Conservation (phyloP, 495 filamentous ascomycete genomes). For the Penicilliopsis zonata region DNA sequence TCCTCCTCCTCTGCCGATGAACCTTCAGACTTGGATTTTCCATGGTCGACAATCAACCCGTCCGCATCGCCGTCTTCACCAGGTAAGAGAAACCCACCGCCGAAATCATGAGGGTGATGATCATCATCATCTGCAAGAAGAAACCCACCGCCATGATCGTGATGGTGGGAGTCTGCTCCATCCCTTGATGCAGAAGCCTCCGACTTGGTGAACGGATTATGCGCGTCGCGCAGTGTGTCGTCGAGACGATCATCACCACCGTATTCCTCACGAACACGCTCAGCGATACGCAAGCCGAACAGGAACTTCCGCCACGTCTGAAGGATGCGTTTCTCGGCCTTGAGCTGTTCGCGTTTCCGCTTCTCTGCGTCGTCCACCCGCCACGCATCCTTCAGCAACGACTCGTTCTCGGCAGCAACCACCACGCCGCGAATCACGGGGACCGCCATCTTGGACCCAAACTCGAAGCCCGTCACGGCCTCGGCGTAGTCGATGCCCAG, state of each 20-base stretch:
- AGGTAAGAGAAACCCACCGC: conserved; percentile 7
- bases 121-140: conserved; percentile 16
- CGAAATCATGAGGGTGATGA: conserved; percentile 2
- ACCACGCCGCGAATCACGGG: conserved; percentile 88
- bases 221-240: conserved; percentile 17
- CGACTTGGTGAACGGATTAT: conserved; percentile 26
- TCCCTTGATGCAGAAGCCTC: conserved; percentile 2
- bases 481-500: conserved; percentile 85
- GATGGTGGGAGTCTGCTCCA: conserved; percentile 5
- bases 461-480: conserved; percentile 94
- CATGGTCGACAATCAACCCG: conserved; percentile 18
- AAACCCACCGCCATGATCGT: conserved; percentile 25
- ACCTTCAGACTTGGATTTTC: neutral
- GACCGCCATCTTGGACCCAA: conserved; percentile 83
- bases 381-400: conserved; percentile 68
- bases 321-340: conserved; percentile 62
- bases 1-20: neutral
- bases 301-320: conserved; percentile 78
- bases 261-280: conserved; percentile 71
- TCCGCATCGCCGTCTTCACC: conserved; percentile 13
- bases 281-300: conserved; percentile 69
- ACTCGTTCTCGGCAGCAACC: conserved; percentile 66
- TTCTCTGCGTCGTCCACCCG: conserved; percentile 69
- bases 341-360: conserved; percentile 66
- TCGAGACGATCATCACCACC: conserved; percentile 39